Evolutionary conservation across 2,329 filamentous ascomycete genomes (phyloP), one percentile per base, ranked within the genome.

Genomic region (Calonectria fujianensis): DNA sequence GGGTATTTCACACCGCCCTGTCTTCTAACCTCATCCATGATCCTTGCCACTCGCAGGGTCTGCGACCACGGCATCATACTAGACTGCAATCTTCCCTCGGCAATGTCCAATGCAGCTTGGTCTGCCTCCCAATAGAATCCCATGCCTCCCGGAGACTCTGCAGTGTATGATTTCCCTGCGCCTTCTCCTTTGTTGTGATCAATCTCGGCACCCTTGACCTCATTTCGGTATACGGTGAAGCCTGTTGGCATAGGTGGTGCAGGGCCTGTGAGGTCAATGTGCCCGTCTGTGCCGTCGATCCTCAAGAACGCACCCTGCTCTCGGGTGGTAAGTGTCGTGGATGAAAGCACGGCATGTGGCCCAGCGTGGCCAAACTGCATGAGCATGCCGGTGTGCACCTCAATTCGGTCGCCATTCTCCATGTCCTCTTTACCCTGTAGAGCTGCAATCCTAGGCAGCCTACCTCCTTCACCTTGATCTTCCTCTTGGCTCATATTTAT

Each of bases 81-180:
- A 70, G 83, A 87, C 77, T 87, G 80, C 41, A 79, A 81, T 69
- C 77, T 82, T 0, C 84, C 85, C 3, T 83, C 82, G 0, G 81
- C 80, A 50, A 88, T 80, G 73, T 87, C 85, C 9, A 83, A 59
- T 2, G 86, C 86, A 20, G 84, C 84, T 18, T 83, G 83, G 72
- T 87, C 86, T 1, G 85, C 85, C 77, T 89, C 87, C 78, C 78
- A 88, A 81, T 81, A 86, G 74, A 86, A 88, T 2, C 84, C 86
- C 67, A 79, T 79, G 3, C 83, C 83, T 7, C 54, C 52, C 14
- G 54, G 52, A 4, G 31, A 45, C 16, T 69, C 67, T 8, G 24
- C 37, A 9, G 31, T 35, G 29, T 69, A 69, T 20, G 9, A 37
- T 10, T 20, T n/a, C 3, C 24, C 35, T 8, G 11, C 37, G 3